phyloP scores from a whole-genome alignment of 352 stramenopile genomes.

The Globisporangium irregulare region DNA sequence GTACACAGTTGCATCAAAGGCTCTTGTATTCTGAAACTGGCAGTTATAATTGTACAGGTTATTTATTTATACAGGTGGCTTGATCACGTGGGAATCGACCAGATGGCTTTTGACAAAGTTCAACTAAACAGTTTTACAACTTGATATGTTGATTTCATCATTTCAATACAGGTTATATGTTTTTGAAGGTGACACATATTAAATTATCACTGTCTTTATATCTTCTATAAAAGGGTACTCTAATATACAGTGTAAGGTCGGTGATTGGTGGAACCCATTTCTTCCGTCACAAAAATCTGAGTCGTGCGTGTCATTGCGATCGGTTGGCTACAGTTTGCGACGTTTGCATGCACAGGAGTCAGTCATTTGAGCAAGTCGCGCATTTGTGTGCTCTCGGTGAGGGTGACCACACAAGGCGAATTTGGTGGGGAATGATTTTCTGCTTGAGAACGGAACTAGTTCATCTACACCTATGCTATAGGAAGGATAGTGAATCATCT shows the following conservation, averaged over 20 bases:
- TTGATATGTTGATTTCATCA: neutral
- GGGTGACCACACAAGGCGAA: no score
- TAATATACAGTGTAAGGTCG: neutral
- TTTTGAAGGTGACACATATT: neutral
- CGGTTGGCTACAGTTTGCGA: neutral
- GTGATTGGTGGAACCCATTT: slow-evolving; percentile 2
- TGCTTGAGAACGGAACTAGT: no score
- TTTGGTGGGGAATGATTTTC: no score
- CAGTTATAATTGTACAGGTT: neutral
- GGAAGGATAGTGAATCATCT: no score
- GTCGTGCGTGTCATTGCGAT: slow-evolving; percentile 10
- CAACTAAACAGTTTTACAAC: slow-evolving; percentile 8
- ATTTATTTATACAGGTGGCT: neutral
- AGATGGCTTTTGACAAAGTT: slow-evolving; percentile 12
- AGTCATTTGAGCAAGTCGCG: no score
- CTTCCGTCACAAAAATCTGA: slow-evolving; percentile 1
- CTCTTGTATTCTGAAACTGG: neutral
- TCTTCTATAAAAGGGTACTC: neutral
- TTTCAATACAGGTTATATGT: neutral
- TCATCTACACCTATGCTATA: no score
- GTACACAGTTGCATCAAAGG: neutral
- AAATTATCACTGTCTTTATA: neutral
- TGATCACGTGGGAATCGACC: neutral
- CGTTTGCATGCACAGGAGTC: neutral
- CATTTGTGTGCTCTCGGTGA: no score